Evolutionary conservation across 2,329 filamentous ascomycete species (phyloP).

Genomic region (Claviceps capensis): DNA sequence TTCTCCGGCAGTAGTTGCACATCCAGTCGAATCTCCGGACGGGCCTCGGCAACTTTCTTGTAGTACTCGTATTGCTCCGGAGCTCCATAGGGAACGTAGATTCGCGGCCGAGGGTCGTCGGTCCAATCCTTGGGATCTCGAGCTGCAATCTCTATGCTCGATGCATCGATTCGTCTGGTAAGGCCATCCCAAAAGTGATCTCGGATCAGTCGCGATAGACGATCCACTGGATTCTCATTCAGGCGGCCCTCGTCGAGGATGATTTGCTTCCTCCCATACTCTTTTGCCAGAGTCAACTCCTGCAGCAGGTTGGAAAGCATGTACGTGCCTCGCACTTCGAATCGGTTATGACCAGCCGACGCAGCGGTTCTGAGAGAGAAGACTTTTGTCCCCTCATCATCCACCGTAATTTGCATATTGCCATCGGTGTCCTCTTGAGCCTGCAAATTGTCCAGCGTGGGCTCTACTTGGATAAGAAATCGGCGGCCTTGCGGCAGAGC

Average conservation of each 20-base stretch:
- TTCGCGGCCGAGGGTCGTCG: conserved; percentile 70
- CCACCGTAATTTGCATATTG: conserved; percentile 96
- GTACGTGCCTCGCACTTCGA: conserved; percentile 90
- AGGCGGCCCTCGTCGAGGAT: conserved; percentile 81
- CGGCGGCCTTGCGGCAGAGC: conserved; percentile 52
- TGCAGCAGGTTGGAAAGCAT: conserved; percentile 95
- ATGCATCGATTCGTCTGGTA: conserved; percentile 80
- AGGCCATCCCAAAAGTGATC: conserved; percentile 88
- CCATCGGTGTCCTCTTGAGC: conserved; percentile 83
- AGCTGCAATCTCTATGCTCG: conserved; percentile 73
- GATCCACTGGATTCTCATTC: conserved; percentile 88
- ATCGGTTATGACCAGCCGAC: conserved; percentile 74
- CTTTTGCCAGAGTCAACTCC: conserved; percentile 83
- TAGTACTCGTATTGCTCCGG: conserved; percentile 90
- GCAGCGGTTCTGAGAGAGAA: conserved; percentile 72
- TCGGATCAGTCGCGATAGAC: conserved; percentile 73
- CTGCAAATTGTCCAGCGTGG: conserved; percentile 65
- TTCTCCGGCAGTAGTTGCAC: conserved; percentile 65
- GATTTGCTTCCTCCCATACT: conserved; percentile 79
- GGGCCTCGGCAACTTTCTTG: conserved; percentile 58
- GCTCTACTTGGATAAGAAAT: conserved; percentile 77
- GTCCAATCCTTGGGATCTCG: conserved; percentile 95
- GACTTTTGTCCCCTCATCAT: conserved; percentile 86
- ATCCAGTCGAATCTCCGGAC: conserved; percentile 76
- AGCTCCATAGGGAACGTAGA: conserved; percentile 76